These are phyloP conservation scores for Gracilaria domingensis DNA, from an alignment of 23 red algal species.

Conservation along the genomic window DNA sequence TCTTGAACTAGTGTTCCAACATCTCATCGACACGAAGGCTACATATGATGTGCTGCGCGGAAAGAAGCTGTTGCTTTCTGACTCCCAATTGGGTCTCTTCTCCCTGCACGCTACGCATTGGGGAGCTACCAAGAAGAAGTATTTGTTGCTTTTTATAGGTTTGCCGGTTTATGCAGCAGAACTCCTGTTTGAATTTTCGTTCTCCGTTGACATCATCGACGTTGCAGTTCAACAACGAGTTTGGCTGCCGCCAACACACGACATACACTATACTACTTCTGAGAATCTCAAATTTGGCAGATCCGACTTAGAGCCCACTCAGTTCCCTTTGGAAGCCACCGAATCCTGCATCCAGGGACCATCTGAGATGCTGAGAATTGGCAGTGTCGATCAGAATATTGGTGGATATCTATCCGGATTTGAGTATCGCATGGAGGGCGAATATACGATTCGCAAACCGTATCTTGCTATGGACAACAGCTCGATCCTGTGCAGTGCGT, in stretches of 20 bases:
- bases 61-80: not conserved
- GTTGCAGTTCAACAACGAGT: slow-evolving; percentile 2
- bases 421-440: slow-evolving; percentile 26
- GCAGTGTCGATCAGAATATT: not conserved
- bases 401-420: slow-evolving; percentile 10
- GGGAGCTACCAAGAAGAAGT: not conserved
- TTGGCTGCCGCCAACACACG: slow-evolving; percentile 25
- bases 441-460: slow-evolving; percentile 10
- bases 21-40: slow-evolving; percentile 3
- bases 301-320: not conserved
- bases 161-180: not conserved
- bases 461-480: slow-evolving; percentile 16
- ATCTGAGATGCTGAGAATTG: not conserved
- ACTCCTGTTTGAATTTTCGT: slow-evolving; percentile 21
- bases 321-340: not conserved
- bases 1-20: slow-evolving; percentile 12
- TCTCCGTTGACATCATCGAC: not conserved
- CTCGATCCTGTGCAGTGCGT: slow-evolving; percentile 10
- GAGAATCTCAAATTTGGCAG: not conserved
- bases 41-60: slow-evolving; percentile 17
- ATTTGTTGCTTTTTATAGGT: not conserved
- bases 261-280: not conserved
- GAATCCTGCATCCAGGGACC: not conserved
- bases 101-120: slow-evolving; percentile 4
- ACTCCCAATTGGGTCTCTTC: not conserved